Evolutionary conservation across 116 monocot genomes (phyloP).

Genomic region (Cymodocea nodosa): DNA sequence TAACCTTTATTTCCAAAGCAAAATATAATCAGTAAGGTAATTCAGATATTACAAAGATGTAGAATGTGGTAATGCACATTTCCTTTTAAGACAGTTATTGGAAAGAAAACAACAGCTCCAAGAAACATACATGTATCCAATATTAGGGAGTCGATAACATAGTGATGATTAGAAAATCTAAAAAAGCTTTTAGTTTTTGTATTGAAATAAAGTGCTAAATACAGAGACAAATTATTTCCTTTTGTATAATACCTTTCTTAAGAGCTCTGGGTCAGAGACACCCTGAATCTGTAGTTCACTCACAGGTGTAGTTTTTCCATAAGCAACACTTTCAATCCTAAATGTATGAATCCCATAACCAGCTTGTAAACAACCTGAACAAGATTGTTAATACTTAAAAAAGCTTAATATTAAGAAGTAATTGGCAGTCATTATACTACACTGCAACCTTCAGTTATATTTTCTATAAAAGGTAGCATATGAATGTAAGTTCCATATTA

Average conservation of each 20-base stretch:
- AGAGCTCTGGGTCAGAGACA: constrained; percentile 45
- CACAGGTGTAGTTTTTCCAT: constrained; percentile 50
- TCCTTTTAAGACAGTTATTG: no score
- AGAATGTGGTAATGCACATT: no score
- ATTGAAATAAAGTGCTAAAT: no score
- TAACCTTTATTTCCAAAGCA: no score
- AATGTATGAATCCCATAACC: constrained; percentile 64
- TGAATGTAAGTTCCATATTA: background rate
- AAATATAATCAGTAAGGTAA: no score
- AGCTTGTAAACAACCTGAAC: constrained; percentile 56
- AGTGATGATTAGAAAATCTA: background rate
- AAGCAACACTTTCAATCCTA: constrained; percentile 51
- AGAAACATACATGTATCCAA: background rate
- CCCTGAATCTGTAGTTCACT: constrained; percentile 75
- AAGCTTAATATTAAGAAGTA: background rate
- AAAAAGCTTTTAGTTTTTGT: background rate
- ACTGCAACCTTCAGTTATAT: background rate
- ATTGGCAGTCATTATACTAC: background rate
- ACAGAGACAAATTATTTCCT: no score
- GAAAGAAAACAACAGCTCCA: background rate
- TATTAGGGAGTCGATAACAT: background rate
- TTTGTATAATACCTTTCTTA: constrained; percentile 34
- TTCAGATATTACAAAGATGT: no score
- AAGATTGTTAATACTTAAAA: background rate
- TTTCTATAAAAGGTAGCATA: background rate